A percentile compares a stretch with the other conserved stretches of the same genome.
Evolutionary conservation across 2,329 filamentous ascomycete species (phyloP).

Genomic region (Elsinoe necatrix): DNA sequence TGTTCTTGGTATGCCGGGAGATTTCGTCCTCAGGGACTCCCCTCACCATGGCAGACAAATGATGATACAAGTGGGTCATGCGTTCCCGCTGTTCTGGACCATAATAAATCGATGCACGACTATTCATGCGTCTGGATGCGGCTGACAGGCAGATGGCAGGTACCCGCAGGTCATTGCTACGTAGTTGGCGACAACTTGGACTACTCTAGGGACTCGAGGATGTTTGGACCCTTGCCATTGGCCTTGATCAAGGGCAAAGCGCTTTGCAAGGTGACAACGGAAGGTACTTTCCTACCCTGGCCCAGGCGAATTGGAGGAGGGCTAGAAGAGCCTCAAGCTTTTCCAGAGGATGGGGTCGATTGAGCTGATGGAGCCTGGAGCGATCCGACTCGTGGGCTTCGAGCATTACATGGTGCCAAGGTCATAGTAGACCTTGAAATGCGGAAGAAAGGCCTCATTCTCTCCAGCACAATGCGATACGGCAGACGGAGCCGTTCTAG

Average conservation of each 20-base stretch:
- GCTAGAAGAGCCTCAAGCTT: slow-evolving; percentile 16
- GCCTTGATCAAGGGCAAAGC: slow-evolving; percentile 79
- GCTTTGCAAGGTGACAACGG: slow-evolving; percentile 37
- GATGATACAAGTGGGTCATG: slow-evolving; percentile 55
- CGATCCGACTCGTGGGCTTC: too few relatives aligned
- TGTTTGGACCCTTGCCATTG: slow-evolving; percentile 78
- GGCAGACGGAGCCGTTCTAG: too few relatives aligned
- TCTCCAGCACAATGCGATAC: too few relatives aligned
- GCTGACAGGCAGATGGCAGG: slow-evolving; percentile 42
- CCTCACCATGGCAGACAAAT: slow-evolving; percentile 38
- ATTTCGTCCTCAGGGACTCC: slow-evolving; percentile 62
- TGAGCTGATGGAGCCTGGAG: neutral
- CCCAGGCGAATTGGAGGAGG: slow-evolving; percentile 17
- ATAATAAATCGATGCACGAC: neutral
- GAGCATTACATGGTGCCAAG: too few relatives aligned
- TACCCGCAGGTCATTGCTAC: slow-evolving; percentile 89
- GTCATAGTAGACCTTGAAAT: too few relatives aligned
- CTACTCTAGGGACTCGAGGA: slow-evolving; percentile 75
- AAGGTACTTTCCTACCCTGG: slow-evolving; percentile 16
- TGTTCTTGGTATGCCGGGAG: slow-evolving; percentile 51
- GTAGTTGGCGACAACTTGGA: slow-evolving; percentile 79
- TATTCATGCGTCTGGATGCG: neutral
- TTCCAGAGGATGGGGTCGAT: slow-evolving; percentile 18
- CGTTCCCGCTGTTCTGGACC: neutral
- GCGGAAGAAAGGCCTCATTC: too few relatives aligned